phyloP scores from a whole-genome alignment of 805 yeast species.

The Yamadazyma insecticola region DNA sequence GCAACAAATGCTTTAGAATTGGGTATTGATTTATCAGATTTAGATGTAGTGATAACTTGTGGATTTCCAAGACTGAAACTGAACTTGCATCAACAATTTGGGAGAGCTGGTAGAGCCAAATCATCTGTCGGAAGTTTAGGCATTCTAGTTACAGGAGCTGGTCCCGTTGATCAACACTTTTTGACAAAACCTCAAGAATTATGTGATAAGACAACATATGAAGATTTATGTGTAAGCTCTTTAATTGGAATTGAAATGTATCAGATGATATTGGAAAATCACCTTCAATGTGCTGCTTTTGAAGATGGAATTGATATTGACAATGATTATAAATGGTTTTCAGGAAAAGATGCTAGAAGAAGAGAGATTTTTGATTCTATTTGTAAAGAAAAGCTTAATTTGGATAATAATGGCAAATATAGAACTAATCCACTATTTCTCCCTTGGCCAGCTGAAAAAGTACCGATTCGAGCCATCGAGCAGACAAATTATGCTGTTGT shows the following conservation, averaged over 20 bases:
- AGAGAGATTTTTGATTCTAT: constrained; percentile 18
- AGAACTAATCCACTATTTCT: constrained; percentile 45
- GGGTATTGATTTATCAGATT: constrained; percentile 90
- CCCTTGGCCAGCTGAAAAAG: constrained; percentile 78
- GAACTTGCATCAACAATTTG: constrained; percentile 92
- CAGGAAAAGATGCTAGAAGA: constrained; percentile 7
- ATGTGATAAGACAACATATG: constrained; percentile 34
- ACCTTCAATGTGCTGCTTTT: constrained; percentile 91
- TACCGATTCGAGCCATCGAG: constrained; percentile 78
- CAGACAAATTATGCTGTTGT: constrained; percentile 84
- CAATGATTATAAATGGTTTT: constrained; percentile 55
- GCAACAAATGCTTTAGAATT: constrained; percentile 95
- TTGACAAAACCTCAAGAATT: constrained; percentile 63
- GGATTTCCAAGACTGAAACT: constrained; percentile 90
- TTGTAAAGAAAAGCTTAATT: constrained; percentile 34
- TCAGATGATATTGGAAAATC: constrained; percentile 61
- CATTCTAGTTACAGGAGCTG: constrained; percentile 72
- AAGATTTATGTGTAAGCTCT: constrained; percentile 38
- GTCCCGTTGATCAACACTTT: constrained; percentile 84
- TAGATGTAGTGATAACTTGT: constrained; percentile 88
- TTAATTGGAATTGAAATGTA: constrained; percentile 29
- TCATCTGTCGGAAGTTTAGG: constrained; percentile 72
- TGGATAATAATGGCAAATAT: constrained; percentile 25
- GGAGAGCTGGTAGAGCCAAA: constrained; percentile 90
- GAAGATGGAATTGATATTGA: constrained; percentile 63